Percentiles rank a stretch among this genome's conserved stretches.
Conservation (phyloP, 805 yeast species). For the Saccharomycopsis babjevae region DNA sequence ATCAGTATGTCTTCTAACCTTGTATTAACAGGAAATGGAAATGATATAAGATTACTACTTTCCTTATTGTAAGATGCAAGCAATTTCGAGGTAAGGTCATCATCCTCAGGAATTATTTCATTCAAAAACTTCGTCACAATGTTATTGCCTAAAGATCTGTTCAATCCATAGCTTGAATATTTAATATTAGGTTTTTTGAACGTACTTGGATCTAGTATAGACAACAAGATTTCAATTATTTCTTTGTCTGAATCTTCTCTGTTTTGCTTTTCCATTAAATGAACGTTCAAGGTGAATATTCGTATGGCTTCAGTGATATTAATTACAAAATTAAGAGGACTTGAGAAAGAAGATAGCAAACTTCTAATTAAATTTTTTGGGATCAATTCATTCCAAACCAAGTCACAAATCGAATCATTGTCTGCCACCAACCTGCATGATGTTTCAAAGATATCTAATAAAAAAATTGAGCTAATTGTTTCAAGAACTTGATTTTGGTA, state of each 20-base stretch:
- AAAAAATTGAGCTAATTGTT: conserved; percentile 5
- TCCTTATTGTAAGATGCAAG: conserved; percentile 1
- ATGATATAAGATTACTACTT: conserved; percentile 1
- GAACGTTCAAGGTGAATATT: not conserved
- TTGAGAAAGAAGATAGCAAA: conserved; percentile 7
- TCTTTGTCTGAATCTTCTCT: conserved; percentile 7
- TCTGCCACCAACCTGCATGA: conserved; percentile 9
- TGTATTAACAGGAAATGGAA: conserved; percentile 10
- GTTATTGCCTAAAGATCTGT: conserved; percentile 44
- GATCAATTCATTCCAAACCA: conserved; percentile 9
- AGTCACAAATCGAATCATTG: conserved; percentile 1
- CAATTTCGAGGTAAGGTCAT: conserved; percentile 8
- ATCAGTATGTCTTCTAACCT: not conserved
- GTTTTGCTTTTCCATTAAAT: not conserved
- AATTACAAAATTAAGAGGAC: conserved; percentile 11
- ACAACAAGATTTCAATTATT: conserved; percentile 26
- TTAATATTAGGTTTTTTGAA: conserved; percentile 31
- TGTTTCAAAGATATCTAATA: conserved; percentile 16
- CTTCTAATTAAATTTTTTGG: conserved; percentile 12
- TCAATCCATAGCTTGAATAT: conserved; percentile 38
- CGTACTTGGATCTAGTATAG: conserved; percentile 33
- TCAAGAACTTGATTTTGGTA: conserved; percentile 6
- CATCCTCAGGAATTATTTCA: conserved; percentile 30
- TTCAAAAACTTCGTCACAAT: conserved; percentile 33
- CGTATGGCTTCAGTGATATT: conserved; percentile 9